Evolutionary conservation across 768 basidiomycete species (phyloP), one percentile per base, ranked within the genome.

Genomic region (Agaricus bisporus): DNA sequence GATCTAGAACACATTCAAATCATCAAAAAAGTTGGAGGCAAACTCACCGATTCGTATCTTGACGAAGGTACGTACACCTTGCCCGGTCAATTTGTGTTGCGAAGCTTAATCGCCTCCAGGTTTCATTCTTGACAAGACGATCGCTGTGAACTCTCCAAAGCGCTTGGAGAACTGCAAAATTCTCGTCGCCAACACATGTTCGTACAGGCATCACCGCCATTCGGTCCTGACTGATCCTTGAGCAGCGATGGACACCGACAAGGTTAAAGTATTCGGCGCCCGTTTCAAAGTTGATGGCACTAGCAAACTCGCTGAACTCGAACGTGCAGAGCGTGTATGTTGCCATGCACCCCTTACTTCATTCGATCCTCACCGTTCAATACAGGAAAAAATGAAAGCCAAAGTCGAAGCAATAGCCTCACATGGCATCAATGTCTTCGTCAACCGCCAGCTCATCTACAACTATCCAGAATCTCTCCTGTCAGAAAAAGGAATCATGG

Each of bases 21-120:
- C 68, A 99, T 98, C 76, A 99, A 99, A 80, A 98, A 98, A 72
- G 91, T 91, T n/a, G 95, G 95, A 54, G 95, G 95, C 48, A 99
- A 98, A 74, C 78, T 99, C 62, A 95, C 93, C 0, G 95, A 98
- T 63, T 95, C 93, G 5, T 99, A 98, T 74, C 82, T 99, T 32
- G 95, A 97, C 64, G 97, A 98, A 74, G 95, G 92, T 85, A 58
- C 14, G 72, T 59, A 17, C 32, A 2, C 32, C 32, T 38, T 10
- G 14, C 32, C 2, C 44, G 15, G 22, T 17, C 15, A 49, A 36
- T 10, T 18, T 10, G 14, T n/a, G 11, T 51, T n/a, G 49, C 48
- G 32, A 44, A 43, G 36, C 38, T 46, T 43, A 18, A 8, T 6
- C 7, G 46, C 28, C 4, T 20, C 3, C 58, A 94, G 92, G 95